phyloP scores from a whole-genome alignment of 1,139 yeast genomes.

The Fermentozyma sake region DNA sequence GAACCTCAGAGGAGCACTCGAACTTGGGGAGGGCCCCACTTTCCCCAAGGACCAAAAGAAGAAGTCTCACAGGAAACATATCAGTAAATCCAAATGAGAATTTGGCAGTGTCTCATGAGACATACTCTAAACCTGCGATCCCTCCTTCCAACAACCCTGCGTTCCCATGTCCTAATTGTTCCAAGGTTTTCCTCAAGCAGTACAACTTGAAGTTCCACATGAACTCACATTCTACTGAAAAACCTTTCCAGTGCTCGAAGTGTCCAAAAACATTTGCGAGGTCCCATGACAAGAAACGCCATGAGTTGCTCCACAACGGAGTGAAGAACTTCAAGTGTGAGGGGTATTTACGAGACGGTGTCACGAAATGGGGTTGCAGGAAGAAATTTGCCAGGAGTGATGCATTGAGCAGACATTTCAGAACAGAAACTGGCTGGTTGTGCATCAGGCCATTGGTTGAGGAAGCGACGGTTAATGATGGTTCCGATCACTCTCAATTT shows the following conservation, averaged over 20 bases:
- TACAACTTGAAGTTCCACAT: constrained; percentile 54
- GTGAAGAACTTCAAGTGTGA: constrained; percentile 53
- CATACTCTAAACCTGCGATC: no score
- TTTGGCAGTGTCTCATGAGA: no score
- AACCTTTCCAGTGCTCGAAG: constrained; percentile 46
- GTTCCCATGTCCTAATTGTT: constrained; percentile 45
- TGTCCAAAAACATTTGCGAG: constrained; percentile 53
- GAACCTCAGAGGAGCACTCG: no score
- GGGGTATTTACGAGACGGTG: constrained; percentile 48
- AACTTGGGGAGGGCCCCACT: no score
- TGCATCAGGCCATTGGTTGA: constrained; percentile 54
- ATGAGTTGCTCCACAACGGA: constrained; percentile 52
- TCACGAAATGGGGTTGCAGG: constrained; percentile 57
- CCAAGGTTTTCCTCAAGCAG: constrained; percentile 48
- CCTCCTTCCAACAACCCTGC: no score
- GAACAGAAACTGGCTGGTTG: constrained; percentile 56
- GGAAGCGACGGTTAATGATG: constrained; percentile 31
- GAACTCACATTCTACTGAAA: constrained; percentile 54
- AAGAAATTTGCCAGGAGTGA: constrained; percentile 55
- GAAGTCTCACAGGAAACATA: no score
- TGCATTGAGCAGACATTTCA: constrained; percentile 53
- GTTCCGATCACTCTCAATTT: not conserved
- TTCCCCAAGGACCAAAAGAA: no score
- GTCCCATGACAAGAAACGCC: constrained; percentile 54
- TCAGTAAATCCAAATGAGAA: no score